Percentiles rank a stretch among this genome's conserved stretches.
phyloP scores from a whole-genome alignment of 2,329 filamentous ascomycete species.

The Ambrosiella xylebori region DNA sequence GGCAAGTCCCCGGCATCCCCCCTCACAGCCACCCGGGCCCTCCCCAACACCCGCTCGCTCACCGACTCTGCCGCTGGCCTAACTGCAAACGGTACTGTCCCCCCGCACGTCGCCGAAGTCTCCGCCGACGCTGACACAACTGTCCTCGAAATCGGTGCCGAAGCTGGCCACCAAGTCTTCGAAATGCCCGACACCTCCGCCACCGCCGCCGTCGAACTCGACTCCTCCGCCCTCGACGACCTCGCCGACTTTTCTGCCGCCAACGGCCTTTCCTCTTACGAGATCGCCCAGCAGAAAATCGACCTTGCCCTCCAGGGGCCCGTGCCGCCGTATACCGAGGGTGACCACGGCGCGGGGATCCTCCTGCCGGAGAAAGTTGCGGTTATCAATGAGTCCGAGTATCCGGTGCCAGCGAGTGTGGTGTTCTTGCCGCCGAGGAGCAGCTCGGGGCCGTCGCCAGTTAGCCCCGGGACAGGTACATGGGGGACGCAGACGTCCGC shows the following conservation, averaged over 20 bases:
- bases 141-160: slow-evolving; percentile 24
- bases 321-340: slow-evolving; percentile 31
- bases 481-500: slow-evolving; percentile 4
- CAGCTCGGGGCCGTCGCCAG: not conserved
- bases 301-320: slow-evolving; percentile 33
- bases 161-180: slow-evolving; percentile 31
- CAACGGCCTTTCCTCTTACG: slow-evolving; percentile 28
- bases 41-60: not conserved
- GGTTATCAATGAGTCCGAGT: not conserved
- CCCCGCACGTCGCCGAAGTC: slow-evolving; percentile 13
- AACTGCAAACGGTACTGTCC: not conserved
- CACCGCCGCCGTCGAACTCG: slow-evolving; percentile 19
- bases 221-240: slow-evolving; percentile 20
- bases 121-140: slow-evolving; percentile 1
- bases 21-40: not conserved
- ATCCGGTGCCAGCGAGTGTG: slow-evolving; percentile 10
- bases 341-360: slow-evolving; percentile 13
- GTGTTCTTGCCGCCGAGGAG: slow-evolving; percentile 14
- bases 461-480: not conserved
- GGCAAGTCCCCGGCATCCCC: not conserved
- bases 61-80: not conserved
- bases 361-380: slow-evolving; percentile 6
- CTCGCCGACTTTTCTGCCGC: slow-evolving; percentile 22
- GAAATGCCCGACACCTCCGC: slow-evolving; percentile 31
- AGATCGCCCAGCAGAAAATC: slow-evolving; percentile 32